Base-by-base conservation (phyloP, 495 filamentous ascomycete genomes). In the Xylaria flabelliformis region DNA sequence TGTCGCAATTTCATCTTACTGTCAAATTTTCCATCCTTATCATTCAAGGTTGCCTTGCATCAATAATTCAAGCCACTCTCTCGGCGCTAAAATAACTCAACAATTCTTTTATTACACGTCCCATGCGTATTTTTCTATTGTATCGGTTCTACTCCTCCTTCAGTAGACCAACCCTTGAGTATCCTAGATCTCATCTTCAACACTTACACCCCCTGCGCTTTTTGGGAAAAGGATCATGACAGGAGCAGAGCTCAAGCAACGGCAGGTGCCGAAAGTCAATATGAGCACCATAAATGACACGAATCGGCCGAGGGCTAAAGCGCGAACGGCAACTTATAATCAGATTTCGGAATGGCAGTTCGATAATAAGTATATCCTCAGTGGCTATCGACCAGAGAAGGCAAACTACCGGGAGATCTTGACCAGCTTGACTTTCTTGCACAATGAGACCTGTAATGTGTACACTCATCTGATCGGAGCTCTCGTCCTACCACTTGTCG, bases 381-480 rank as follows among this genome's bases (percentile, higher is more conserved):
- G 85, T 19, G 90, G 90, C 70, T 94, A 94, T 77, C 89, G 92
- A 21, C 90, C 89, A 32, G 83, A 85, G 48, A 90, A 91, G 5
- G 83, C 82, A 68, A 92, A 91, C 4, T 92, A 91, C 79, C 78
- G 77, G 24, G 83, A 78, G 46, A 93, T 88, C 41, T 85, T 91
- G 61, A 82, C 86, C 50, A 91, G 88, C 41, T 80, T 95, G 65
- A 81, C 84, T 62, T 93, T 93, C 79, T 73, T 94, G 17, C 92
- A 95, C 80, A 95, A 94, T 78, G 91, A 95, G 79, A 88, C 90
- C 4, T 88, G 94, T 53, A 95, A 95, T 76, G 92, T 94, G 73
- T 93, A 92, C 75, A 88, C 89, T 2, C 92, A 95, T 80, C 84
- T 94, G 17, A 72, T 93, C 39, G 87, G 86, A 24, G 79, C 87